These are phyloP conservation scores for Cinnamomum chago DNA, from an alignment of 164 flowering plant species.

Conservation along the genomic window DNA sequence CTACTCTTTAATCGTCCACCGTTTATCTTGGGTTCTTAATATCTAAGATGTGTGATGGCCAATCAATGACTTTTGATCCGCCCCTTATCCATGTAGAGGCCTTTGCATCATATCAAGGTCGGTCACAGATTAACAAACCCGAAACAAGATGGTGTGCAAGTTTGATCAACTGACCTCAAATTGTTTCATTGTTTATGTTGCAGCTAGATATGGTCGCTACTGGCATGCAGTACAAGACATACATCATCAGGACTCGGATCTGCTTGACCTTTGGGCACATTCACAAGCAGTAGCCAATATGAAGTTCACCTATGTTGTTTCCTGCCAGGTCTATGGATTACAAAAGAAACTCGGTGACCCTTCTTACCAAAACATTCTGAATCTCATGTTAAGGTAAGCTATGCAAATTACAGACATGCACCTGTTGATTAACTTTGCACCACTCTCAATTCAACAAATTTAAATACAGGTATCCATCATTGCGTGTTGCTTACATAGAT, in stretches of 20 bases:
- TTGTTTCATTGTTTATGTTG: slow-evolving; percentile 3
- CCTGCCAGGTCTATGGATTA: slow-evolving; percentile 89
- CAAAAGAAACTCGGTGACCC: slow-evolving; percentile 66
- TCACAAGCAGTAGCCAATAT: slow-evolving; percentile 79
- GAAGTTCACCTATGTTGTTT: slow-evolving; percentile 97
- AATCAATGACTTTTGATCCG: no score
- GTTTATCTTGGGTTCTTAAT: no score
- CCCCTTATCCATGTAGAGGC: no score
- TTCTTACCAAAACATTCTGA: slow-evolving; percentile 67
- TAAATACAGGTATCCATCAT: slow-evolving; percentile 66
- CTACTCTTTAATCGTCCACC: no score
- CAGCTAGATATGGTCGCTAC: slow-evolving; percentile 40
- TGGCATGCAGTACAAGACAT: no score
- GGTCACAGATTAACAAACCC: no score
- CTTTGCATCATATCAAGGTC: no score
- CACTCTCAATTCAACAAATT: slow-evolving; percentile 1
- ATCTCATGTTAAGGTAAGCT: slow-evolving; percentile 84
- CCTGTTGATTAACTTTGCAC: slow-evolving; percentile 1
- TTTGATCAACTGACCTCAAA: not conserved
- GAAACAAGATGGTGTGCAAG: no score
- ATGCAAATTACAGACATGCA: not conserved
- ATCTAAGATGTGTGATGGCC: no score
- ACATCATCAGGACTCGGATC: slow-evolving; percentile 4
- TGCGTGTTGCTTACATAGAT: slow-evolving; percentile 95
- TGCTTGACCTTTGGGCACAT: slow-evolving; percentile 27